phyloP scores from a whole-genome alignment of 164 flowering plant genomes.

The Umbilicus rupestris region DNA sequence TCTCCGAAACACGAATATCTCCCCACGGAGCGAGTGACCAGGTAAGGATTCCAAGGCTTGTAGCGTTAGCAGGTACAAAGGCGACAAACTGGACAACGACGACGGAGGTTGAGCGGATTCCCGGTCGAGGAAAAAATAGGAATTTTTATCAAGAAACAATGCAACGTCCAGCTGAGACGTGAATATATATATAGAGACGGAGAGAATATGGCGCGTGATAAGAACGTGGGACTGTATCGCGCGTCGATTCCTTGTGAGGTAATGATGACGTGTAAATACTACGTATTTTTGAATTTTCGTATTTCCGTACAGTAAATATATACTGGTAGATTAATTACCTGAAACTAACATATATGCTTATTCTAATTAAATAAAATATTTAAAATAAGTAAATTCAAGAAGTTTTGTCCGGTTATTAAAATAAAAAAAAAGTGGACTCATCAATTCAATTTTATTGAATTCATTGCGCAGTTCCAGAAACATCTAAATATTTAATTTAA shows the following conservation, averaged over 20 bases:
- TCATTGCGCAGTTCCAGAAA: too few relatives aligned
- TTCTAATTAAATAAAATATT: too few relatives aligned
- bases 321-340: not conserved
- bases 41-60: not conserved
- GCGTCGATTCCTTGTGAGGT: not conserved
- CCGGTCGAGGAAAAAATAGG: conserved; percentile 1
- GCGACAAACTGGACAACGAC: conserved; percentile 20
- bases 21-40: not conserved
- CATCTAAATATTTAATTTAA: too few relatives aligned
- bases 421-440: too few relatives aligned
- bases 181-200: conserved; percentile 2
- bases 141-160: not conserved
- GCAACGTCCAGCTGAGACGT: not conserved
- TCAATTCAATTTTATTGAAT: too few relatives aligned
- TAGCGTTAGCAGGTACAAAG: not conserved
- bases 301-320: not conserved
- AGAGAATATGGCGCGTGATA: not conserved
- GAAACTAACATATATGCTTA: too few relatives aligned
- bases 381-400: too few relatives aligned
- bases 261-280: not conserved
- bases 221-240: not conserved
- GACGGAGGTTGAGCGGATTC: conserved; percentile 26
- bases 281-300: not conserved
- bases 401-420: too few relatives aligned
- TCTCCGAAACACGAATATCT: too few relatives aligned